A percentile compares a stretch with the other conserved stretches of the same genome.
These are phyloP conservation scores for Kalmusia sp. DNA, from an alignment of 2,329 filamentous ascomycete species.

Conservation along the genomic window DNA sequence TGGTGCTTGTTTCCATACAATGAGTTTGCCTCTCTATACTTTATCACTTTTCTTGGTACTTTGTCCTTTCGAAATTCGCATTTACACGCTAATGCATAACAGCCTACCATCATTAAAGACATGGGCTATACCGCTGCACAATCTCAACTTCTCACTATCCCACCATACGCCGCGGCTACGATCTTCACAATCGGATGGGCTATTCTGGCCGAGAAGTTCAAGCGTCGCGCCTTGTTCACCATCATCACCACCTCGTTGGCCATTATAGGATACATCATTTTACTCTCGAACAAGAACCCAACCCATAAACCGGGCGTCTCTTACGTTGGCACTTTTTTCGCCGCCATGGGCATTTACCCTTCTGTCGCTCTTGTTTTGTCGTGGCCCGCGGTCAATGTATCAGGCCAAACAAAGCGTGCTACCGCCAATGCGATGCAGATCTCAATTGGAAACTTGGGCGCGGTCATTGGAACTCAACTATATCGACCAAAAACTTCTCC, in stretches of 20 bases:
- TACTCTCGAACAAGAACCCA: slow-evolving; percentile 42
- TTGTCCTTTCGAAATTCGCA: slow-evolving; percentile 30
- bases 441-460: slow-evolving; percentile 56
- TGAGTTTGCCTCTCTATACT: slow-evolving; percentile 62
- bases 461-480: slow-evolving; percentile 47
- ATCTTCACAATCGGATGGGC: slow-evolving; percentile 46
- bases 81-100: slow-evolving; percentile 8
- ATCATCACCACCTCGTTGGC: slow-evolving; percentile 37
- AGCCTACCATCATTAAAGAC: slow-evolving; percentile 62
- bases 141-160: slow-evolving; percentile 56
- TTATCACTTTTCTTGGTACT: slow-evolving; percentile 46
- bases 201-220: slow-evolving; percentile 38
- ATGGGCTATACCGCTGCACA: slow-evolving; percentile 52
- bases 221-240: slow-evolving; percentile 45
- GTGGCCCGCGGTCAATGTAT: slow-evolving; percentile 62
- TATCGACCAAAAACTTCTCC: slow-evolving; percentile 44
- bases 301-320: slow-evolving; percentile 42
- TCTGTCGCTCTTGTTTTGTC: slow-evolving; percentile 50
- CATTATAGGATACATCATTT: slow-evolving; percentile 49
- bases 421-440: slow-evolving; percentile 59
- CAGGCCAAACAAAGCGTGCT: slow-evolving; percentile 61
- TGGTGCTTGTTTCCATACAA: slow-evolving; percentile 73
- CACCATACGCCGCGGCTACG: slow-evolving; percentile 50
- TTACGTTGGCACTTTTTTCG: slow-evolving; percentile 48
- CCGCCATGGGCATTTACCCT: slow-evolving; percentile 49